Conservation (phyloP, 2,329 filamentous ascomycete species). For the Byssoonygena ceratinophila region DNA sequence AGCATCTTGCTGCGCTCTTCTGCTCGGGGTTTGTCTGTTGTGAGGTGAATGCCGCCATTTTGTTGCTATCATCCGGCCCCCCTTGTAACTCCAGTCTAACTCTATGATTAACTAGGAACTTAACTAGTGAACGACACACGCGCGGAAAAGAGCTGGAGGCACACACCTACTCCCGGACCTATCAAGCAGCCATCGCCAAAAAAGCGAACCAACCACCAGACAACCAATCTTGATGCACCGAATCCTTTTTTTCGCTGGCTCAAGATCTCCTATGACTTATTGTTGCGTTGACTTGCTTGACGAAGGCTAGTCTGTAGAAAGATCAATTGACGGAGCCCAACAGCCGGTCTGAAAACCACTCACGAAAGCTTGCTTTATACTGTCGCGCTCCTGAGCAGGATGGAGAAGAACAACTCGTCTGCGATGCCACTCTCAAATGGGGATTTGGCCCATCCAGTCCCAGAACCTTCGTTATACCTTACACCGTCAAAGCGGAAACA, state of each 20-base stretch:
- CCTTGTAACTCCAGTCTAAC: conserved; percentile 11
- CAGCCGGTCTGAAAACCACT: neutral
- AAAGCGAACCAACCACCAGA: neutral
- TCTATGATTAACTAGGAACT: conserved; percentile 9
- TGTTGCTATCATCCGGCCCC: neutral
- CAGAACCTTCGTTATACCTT: conserved; percentile 16
- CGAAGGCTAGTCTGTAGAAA: neutral
- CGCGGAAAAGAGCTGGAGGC: conserved; percentile 6
- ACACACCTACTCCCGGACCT: neutral
- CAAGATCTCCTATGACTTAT: neutral
- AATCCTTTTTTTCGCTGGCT: neutral
- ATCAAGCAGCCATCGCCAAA: neutral
- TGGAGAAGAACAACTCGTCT: conserved; percentile 4
- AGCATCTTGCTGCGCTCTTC: neutral
- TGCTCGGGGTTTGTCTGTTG: neutral
- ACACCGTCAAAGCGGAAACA: conserved; percentile 37
- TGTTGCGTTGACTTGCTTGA: neutral
- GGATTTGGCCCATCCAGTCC: conserved; percentile 19
- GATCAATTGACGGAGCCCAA: neutral
- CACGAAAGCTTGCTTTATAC: neutral
- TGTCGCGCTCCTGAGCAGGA: neutral
- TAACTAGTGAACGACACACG: conserved; percentile 10
- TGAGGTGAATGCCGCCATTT: neutral
- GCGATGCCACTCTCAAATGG: conserved; percentile 1
- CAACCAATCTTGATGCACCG: neutral